Conservation (phyloP, 2,329 filamentous ascomycete genomes). For the Teratosphaeria epicoccoides region DNA sequence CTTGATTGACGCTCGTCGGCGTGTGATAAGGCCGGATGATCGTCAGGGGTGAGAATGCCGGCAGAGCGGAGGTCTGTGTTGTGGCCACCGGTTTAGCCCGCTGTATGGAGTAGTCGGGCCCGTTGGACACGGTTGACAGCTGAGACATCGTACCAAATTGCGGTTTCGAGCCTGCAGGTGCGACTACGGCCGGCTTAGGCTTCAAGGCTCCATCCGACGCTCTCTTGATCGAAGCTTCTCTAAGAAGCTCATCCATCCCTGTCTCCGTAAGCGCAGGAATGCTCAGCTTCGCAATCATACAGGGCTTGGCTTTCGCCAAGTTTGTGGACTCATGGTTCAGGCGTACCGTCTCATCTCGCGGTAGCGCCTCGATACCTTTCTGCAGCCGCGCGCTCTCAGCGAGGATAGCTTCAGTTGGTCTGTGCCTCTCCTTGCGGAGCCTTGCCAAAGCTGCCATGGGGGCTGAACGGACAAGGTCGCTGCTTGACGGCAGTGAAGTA, state of each 20-base stretch:
- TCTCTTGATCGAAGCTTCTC: background rate
- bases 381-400: conserved; percentile 2
- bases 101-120: background rate
- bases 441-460: background rate
- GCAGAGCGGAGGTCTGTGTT: background rate
- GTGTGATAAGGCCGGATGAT: background rate
- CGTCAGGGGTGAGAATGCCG: background rate
- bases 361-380: background rate
- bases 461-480: background rate
- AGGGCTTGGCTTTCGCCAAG: background rate
- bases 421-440: conserved; percentile 7
- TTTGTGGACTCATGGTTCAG: background rate
- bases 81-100: background rate
- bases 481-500: background rate
- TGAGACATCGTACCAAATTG: background rate
- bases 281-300: background rate
- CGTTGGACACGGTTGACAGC: background rate
- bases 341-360: background rate
- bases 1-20: background rate
- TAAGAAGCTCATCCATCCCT: background rate
- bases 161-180: background rate
- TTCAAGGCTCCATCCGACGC: background rate
- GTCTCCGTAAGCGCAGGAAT: background rate
- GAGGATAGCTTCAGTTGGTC: conserved; percentile 3
- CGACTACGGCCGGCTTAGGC: background rate